Percentiles rank a stretch among this genome's conserved stretches.
Conservation (phyloP, 2,329 filamentous ascomycete genomes). For the Lachnellula subtilissima region DNA sequence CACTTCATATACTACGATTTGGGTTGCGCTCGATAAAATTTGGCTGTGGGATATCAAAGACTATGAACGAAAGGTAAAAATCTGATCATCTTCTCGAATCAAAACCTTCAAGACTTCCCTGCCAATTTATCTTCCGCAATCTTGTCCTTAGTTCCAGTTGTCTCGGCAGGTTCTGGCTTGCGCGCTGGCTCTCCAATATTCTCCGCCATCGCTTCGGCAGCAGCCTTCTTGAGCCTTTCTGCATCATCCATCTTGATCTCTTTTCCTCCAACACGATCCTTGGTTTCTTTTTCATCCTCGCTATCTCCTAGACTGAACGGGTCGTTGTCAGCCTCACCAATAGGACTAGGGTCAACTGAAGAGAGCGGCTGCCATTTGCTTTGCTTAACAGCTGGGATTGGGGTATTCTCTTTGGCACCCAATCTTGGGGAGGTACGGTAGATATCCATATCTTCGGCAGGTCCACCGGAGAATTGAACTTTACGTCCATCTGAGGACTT, state of each 20-base stretch:
- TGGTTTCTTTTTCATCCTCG: slow-evolving; percentile 81
- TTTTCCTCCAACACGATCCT: slow-evolving; percentile 45
- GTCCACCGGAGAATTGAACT: slow-evolving; percentile 52
- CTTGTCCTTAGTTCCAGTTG: slow-evolving; percentile 28
- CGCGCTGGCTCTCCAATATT: slow-evolving; percentile 31
- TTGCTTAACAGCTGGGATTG: slow-evolving; percentile 53
- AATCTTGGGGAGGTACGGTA: slow-evolving; percentile 62
- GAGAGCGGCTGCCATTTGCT: slow-evolving; percentile 98
- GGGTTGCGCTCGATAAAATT: background rate
- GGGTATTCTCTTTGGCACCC: slow-evolving; percentile 46
- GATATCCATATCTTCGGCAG: slow-evolving; percentile 72
- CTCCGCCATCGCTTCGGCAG: slow-evolving; percentile 43
- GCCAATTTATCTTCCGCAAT: slow-evolving; percentile 26
- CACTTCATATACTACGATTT: background rate
- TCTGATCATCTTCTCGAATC: background rate
- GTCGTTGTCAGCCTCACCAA: slow-evolving; percentile 83
- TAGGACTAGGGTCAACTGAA: slow-evolving; percentile 75
- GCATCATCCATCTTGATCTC: slow-evolving; percentile 51
- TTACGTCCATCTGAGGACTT: slow-evolving; percentile 43
- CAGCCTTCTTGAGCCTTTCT: slow-evolving; percentile 61
- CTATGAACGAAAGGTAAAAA: slow-evolving; percentile 4
- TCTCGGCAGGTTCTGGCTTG: slow-evolving; percentile 29
- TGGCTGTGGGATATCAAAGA: slow-evolving; percentile 7
- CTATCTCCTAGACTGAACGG: slow-evolving; percentile 95
- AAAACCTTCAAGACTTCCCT: slow-evolving; percentile 19